These are phyloP conservation scores for Jamesozyma rosinii DNA, from an alignment of 805 yeast species.

Conservation along the genomic window DNA sequence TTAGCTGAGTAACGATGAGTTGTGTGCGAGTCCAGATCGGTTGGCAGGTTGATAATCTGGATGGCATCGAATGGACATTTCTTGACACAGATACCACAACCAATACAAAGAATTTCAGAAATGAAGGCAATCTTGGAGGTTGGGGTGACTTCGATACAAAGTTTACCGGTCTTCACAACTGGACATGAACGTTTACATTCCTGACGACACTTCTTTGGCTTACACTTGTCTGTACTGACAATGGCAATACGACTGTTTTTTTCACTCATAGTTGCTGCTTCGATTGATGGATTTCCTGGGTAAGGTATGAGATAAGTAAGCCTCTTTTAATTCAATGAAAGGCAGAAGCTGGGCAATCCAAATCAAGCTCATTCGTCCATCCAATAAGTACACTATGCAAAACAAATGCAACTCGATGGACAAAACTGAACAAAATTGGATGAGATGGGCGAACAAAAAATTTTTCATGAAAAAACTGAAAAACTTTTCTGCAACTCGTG, in stretches of 20 bases:
- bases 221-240: constrained; percentile 88
- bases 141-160: constrained; percentile 94
- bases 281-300: background rate
- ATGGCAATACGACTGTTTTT: constrained; percentile 84
- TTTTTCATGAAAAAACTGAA: background rate
- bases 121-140: constrained; percentile 87
- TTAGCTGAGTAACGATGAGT: constrained; percentile 97
- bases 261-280: constrained; percentile 25
- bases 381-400: no score
- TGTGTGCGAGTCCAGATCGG: constrained; percentile 83
- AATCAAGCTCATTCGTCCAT: no score
- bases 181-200: constrained; percentile 97
- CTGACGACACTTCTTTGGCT: constrained; percentile 97
- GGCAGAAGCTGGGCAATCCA: no score
- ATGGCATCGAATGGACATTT: constrained; percentile 98
- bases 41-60: constrained; percentile 89
- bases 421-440: background rate
- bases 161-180: constrained; percentile 93
- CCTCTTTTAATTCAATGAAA: background rate
- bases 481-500: no score
- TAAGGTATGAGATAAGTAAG: background rate
- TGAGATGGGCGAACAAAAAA: background rate
- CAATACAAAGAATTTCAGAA: constrained; percentile 89
- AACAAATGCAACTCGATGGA: no score
- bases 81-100: constrained; percentile 99